Evolutionary conservation across 768 basidiomycete genomes (phyloP).

Genomic region (Amanita rubescens): DNA sequence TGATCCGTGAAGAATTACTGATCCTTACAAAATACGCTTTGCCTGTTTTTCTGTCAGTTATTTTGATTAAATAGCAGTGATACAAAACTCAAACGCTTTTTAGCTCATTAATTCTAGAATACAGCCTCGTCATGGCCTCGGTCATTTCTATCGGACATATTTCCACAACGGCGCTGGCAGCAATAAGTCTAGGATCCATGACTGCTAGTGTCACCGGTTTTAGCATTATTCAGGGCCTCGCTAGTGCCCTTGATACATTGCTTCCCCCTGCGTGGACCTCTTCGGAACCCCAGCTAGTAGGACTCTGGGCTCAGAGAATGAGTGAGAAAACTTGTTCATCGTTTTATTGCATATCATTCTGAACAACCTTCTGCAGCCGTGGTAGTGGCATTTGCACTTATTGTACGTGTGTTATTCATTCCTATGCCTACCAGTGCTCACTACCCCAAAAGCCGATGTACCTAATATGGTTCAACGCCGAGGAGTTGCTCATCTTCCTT

Average conservation of each 20-base stretch:
- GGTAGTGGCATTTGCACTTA: slow-evolving; percentile 46
- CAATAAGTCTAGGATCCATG: slow-evolving; percentile 69
- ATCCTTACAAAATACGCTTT: slow-evolving; percentile 58
- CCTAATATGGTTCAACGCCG: slow-evolving; percentile 77
- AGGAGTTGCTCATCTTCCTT: slow-evolving; percentile 65
- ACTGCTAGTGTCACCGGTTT: slow-evolving; percentile 68
- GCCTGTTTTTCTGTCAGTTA: slow-evolving; percentile 62
- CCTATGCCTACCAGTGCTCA: slow-evolving; percentile 22
- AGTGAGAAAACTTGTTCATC: slow-evolving; percentile 33
- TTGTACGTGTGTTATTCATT: slow-evolving; percentile 39
- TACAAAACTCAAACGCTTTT: background rate
- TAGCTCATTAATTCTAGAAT: slow-evolving; percentile 79
- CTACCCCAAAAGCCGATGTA: slow-evolving; percentile 37
- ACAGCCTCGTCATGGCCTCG: slow-evolving; percentile 75
- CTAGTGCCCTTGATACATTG: slow-evolving; percentile 85
- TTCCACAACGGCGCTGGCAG: slow-evolving; percentile 84
- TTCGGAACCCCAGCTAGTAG: slow-evolving; percentile 72
- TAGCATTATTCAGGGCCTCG: slow-evolving; percentile 76
- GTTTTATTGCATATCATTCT: background rate
- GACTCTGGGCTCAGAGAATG: slow-evolving; percentile 89
- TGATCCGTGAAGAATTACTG: slow-evolving; percentile 51
- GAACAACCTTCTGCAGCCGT: slow-evolving; percentile 36
- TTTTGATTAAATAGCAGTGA: background rate
- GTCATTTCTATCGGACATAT: slow-evolving; percentile 88
- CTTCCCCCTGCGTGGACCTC: slow-evolving; percentile 96